Evolutionary conservation across 768 basidiomycete genomes (phyloP).

Genomic region (Phanerochaete carnosa): DNA sequence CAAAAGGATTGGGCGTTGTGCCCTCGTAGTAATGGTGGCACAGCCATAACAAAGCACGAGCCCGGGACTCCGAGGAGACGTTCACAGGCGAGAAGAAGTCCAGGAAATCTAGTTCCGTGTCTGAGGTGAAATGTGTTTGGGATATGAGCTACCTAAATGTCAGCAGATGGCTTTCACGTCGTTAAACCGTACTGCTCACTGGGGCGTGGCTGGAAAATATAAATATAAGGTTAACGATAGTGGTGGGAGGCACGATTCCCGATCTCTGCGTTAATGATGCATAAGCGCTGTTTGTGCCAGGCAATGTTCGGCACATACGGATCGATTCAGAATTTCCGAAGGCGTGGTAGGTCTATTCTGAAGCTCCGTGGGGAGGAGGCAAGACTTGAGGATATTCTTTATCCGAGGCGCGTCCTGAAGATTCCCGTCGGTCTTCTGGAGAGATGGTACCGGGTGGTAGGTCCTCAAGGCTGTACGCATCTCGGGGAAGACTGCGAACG

Average conservation of each 20-base stretch:
- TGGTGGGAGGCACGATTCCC: constrained; percentile 63
- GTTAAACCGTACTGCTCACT: constrained; percentile 24
- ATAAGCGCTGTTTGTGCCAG: constrained; percentile 1
- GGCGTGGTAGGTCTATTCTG: constrained; percentile 49
- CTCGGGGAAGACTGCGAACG: constrained; percentile 63
- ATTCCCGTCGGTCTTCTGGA: constrained; percentile 67
- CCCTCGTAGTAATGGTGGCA: constrained; percentile 45
- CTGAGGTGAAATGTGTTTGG: constrained; percentile 35
- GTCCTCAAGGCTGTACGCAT: constrained; percentile 76
- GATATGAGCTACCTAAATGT: constrained; percentile 25
- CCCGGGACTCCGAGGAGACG: constrained; percentile 38
- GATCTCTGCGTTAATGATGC: constrained; percentile 32
- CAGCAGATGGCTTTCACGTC: background rate
- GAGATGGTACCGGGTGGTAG: constrained; percentile 73
- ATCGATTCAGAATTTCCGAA: constrained; percentile 50
- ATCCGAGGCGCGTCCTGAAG: constrained; percentile 78
- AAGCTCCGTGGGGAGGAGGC: constrained; percentile 45
- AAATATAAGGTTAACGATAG: constrained; percentile 68
- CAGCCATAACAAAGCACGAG: constrained; percentile 45
- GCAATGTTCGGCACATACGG: constrained; percentile 36
- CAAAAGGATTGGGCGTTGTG: constrained; percentile 35
- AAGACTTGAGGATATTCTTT: constrained; percentile 69
- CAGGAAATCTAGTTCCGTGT: constrained; percentile 30
- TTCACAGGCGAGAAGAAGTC: constrained; percentile 42
- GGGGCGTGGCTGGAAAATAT: constrained; percentile 54